phyloP scores from a whole-genome alignment of 2,329 filamentous ascomycete genomes.

The Hymenoscyphus fructigenus region DNA sequence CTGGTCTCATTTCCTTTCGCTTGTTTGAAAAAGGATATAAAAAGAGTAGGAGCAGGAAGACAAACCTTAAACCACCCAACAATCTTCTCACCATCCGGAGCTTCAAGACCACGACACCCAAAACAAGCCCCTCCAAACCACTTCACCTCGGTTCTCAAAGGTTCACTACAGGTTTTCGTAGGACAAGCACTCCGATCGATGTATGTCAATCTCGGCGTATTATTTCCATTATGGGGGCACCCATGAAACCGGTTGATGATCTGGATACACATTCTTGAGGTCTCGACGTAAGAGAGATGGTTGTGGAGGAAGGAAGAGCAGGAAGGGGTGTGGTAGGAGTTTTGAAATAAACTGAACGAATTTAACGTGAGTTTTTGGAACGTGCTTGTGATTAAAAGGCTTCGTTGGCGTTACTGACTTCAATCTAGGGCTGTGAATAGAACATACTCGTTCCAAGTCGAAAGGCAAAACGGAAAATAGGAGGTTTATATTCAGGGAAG shows the following conservation, averaged over 20 bases:
- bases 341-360: background rate
- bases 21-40: background rate
- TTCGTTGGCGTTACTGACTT: background rate
- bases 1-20: background rate
- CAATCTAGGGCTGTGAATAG: background rate
- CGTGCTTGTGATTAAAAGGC: no score
- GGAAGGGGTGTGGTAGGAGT: background rate
- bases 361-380: no score
- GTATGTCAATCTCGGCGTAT: background rate
- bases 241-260: background rate
- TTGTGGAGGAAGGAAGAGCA: background rate
- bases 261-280: background rate
- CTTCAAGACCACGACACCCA: background rate
- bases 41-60: no score
- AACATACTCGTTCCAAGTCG: background rate
- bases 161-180: background rate
- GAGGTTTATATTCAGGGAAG: no score
- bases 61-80: background rate
- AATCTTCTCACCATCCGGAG: background rate
- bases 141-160: background rate
- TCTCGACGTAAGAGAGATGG: background rate
- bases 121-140: background rate
- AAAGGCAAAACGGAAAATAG: no score
- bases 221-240: background rate
- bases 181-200: background rate